Percentiles rank a stretch among this genome's conserved stretches.
These are phyloP conservation scores for Eucalyptus regnans DNA, from an alignment of 345 rosid genomes.

Conservation along the genomic window DNA sequence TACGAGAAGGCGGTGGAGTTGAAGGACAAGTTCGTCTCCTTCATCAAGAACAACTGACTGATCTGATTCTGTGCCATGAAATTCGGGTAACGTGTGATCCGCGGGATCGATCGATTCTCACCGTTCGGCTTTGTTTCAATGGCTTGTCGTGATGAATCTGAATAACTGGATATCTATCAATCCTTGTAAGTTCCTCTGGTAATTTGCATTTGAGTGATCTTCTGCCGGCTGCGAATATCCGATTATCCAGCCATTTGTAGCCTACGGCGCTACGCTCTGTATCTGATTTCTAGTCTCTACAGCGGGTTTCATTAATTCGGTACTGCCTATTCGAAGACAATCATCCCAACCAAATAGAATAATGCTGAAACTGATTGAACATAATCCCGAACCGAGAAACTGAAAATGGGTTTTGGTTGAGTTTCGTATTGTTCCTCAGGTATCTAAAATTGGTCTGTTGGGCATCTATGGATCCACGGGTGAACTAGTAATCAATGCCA, in stretches of 20 bases:
- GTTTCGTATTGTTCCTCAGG: background rate
- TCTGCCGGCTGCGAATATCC: background rate
- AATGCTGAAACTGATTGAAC: background rate
- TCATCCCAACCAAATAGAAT: background rate
- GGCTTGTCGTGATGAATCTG: background rate
- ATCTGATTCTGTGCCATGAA: background rate
- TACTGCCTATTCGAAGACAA: background rate
- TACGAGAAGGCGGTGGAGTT: background rate
- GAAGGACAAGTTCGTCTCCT: background rate
- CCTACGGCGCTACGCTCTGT: background rate
- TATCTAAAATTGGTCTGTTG: background rate
- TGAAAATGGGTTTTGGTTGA: background rate
- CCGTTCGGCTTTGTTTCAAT: background rate
- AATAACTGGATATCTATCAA: background rate
- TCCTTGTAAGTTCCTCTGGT: background rate
- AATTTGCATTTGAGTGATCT: background rate
- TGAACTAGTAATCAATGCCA: rapidly evolving
- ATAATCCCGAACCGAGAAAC: background rate
- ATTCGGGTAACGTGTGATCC: background rate
- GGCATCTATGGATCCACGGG: background rate
- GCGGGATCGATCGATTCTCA: background rate
- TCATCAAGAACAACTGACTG: background rate
- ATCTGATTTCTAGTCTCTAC: background rate
- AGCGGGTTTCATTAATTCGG: background rate
- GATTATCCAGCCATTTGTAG: background rate